phyloP scores from a whole-genome alignment of 345 rosid genomes.

The Firmiana major region DNA sequence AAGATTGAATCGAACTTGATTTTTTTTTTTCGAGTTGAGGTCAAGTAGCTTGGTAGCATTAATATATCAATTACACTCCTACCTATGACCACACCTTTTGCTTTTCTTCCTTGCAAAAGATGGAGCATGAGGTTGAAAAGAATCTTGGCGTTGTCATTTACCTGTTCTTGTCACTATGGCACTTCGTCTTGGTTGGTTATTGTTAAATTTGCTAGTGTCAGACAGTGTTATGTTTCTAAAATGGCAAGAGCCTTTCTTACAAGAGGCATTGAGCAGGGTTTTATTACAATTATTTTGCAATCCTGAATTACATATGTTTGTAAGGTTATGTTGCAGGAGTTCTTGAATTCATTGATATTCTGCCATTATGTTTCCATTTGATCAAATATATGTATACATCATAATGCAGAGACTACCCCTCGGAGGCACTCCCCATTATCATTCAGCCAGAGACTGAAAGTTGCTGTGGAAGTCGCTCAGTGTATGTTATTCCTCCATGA shows the following conservation, averaged over 20 bases:
- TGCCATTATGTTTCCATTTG: not conserved
- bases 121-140: not conserved
- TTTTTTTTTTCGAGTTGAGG: too few species aligned
- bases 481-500: slow-evolving; percentile 80
- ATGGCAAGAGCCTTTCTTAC: not conserved
- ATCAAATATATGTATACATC: not conserved
- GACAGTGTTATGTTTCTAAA: not conserved
- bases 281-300: not conserved
- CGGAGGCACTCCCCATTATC: slow-evolving; percentile 75
- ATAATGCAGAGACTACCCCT: slow-evolving; percentile 79
- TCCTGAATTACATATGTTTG: slow-evolving; percentile 4
- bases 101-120: not conserved
- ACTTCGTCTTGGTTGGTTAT: not conserved
- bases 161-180: not conserved
- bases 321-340: not conserved
- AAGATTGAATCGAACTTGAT: too few species aligned
- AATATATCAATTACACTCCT: too few species aligned
- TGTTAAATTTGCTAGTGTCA: not conserved
- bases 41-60: too few species aligned
- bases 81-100: not conserved
- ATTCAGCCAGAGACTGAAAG: slow-evolving; percentile 73
- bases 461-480: slow-evolving; percentile 71
- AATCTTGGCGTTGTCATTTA: not conserved
- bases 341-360: not conserved
- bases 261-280: not conserved